These are phyloP conservation scores for Puccinellia tenuiflora DNA, from an alignment of 176 grass and related monocot genomes.

Conservation along the genomic window DNA sequence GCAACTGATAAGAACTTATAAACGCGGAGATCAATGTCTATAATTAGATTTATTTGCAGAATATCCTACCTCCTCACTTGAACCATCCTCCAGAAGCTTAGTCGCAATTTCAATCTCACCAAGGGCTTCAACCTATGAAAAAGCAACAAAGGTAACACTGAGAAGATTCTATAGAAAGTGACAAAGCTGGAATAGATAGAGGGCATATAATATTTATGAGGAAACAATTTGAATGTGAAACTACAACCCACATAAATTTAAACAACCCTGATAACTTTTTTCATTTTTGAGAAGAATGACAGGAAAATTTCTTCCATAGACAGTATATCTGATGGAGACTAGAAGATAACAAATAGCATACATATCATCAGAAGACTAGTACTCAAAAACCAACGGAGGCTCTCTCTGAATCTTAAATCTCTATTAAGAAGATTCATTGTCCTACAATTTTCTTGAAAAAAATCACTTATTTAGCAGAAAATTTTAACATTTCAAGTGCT, in stretches of 20 bases:
- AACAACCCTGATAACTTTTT: not conserved
- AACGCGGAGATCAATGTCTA: not conserved
- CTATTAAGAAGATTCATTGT: not conserved
- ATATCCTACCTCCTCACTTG: conserved; percentile 52
- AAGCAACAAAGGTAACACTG: not conserved
- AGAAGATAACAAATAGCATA: not conserved
- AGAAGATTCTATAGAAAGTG: conserved; percentile 1
- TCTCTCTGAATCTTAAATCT: not conserved
- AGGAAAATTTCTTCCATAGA: not conserved
- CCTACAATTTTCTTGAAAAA: not conserved
- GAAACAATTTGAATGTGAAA: not conserved
- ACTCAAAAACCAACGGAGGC: not conserved
- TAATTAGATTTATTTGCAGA: conserved; percentile 6
- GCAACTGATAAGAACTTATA: not conserved
- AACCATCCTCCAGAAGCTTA: conserved; percentile 75
- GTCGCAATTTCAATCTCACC: conserved; percentile 95
- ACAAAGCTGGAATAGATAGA: not conserved
- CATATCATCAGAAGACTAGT: not conserved
- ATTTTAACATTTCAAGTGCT: not conserved
- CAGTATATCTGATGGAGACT: not conserved
- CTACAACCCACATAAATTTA: conserved; percentile 13
- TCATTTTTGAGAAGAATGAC: conserved; percentile 1
- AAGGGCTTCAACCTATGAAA: conserved; percentile 76
- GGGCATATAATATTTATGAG: not conserved
- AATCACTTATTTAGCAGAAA: not conserved